Evolutionary conservation across 2,329 filamentous ascomycete species (phyloP).

Genomic region (Venturia asperata): DNA sequence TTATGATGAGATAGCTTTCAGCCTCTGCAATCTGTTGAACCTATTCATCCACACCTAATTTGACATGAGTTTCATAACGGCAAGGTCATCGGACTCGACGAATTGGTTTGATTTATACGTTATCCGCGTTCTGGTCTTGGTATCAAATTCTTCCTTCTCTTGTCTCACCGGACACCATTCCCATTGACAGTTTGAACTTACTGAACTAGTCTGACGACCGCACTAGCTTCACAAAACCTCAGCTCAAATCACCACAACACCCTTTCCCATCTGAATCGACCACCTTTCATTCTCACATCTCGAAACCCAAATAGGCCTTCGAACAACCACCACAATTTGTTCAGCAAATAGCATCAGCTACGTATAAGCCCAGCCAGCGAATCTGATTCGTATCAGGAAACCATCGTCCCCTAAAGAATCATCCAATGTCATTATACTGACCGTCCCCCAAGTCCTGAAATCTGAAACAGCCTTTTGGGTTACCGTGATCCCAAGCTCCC

Average conservation of each 20-base stretch:
- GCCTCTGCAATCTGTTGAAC: background rate
- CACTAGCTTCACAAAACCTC: too few relatives aligned
- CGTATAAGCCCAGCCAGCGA: background rate
- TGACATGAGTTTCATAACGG: background rate
- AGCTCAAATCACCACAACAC: too few relatives aligned
- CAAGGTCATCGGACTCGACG: background rate
- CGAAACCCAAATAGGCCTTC: too few relatives aligned
- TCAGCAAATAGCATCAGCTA: background rate
- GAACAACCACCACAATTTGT: background rate
- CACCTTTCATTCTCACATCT: too few relatives aligned
- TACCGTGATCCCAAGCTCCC: conserved; percentile 4
- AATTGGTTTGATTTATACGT: background rate
- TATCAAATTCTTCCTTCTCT: too few relatives aligned
- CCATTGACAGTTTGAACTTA: too few relatives aligned
- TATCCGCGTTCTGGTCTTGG: background rate
- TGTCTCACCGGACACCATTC: too few relatives aligned
- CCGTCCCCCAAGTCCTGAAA: background rate
- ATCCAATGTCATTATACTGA: background rate
- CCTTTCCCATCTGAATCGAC: too few relatives aligned
- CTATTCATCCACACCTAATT: background rate
- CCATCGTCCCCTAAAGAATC: background rate
- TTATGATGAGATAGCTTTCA: background rate
- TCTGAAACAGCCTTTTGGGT: background rate
- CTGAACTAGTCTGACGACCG: too few relatives aligned
- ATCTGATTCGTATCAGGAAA: background rate